Base-by-base conservation (phyloP, 768 basidiomycete genomes). In the Russula vinacea region DNA sequence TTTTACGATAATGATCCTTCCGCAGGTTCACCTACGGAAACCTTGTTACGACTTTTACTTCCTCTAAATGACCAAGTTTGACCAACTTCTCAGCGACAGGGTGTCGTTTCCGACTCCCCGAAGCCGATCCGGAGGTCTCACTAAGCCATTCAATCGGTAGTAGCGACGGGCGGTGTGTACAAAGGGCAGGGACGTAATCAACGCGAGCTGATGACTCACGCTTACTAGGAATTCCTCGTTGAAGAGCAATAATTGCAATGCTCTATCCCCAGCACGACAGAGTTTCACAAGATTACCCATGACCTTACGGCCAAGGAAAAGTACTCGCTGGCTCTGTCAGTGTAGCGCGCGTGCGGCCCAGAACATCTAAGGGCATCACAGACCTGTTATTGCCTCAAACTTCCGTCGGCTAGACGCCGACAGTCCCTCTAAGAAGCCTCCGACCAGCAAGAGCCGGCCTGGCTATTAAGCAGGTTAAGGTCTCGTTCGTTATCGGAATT, bases 401-500 rank as follows among this genome's bases (percentile, higher is more conserved):
- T 86, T 88, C 87, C 88, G 86, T 88, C 86, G 87, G 87, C 88
- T 88, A 87, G 88, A 88, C 52, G 52, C 52, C 7, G 32, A 54
- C 40, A 54, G 60, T 61, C 59, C 60, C 52, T 61, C 52, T 88
- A 88, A 89, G 87, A 90, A 88, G 86, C 81, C 83, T 71, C 78
- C 80, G 81, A 82, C 84, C 84, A 85, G 82, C 86, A 69, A 80
- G 83, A 78, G 80, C 76, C 79, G 75, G 81, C 83, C 84, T 80
- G 86, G 81, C 88, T 90, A 90, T 89, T 90, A 88, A 89, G 88
- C 87, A 89, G 86, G 86, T 86, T 85, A 88, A 88, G 86, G 89
- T 90, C 88, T 90, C 87, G 83, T 88, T 90, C 85, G 84, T 89
- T 89, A 90, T 90, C 87, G 84, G 87, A 90, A 90, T 91, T 90